Conservation (phyloP, 345 rosid genomes). For the Pistacia integerrima region DNA sequence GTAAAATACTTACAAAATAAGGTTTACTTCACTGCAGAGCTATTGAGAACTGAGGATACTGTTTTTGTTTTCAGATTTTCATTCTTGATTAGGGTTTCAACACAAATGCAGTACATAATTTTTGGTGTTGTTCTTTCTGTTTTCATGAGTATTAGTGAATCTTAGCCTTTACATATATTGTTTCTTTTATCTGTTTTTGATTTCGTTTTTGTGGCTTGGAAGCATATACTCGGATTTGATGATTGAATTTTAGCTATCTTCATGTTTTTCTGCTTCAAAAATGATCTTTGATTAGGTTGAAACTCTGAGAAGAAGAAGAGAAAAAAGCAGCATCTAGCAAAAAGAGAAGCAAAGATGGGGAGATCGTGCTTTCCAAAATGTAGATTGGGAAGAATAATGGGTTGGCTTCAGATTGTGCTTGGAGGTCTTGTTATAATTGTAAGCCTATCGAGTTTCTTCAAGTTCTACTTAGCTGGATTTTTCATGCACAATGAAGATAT, state of each 20-base stretch:
- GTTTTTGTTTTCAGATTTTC: too few species aligned
- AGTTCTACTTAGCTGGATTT: slow-evolving; percentile 69
- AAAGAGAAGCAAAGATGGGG: slow-evolving; percentile 38
- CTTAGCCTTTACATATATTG: not conserved
- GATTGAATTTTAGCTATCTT: not conserved
- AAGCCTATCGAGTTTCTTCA: slow-evolving; percentile 66
- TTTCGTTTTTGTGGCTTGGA: not conserved
- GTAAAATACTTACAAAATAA: too few species aligned
- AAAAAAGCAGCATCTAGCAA: not conserved
- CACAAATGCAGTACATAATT: not conserved
- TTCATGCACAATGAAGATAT: slow-evolving; percentile 66
- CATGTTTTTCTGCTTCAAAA: not conserved
- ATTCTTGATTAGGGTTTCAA: too few species aligned
- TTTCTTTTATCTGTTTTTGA: not conserved
- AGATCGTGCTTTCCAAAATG: slow-evolving; percentile 54
- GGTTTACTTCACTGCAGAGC: too few species aligned
- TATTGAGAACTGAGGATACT: too few species aligned
- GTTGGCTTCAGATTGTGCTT: slow-evolving; percentile 61
- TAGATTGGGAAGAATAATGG: slow-evolving; percentile 53
- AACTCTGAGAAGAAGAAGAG: slow-evolving; percentile 1
- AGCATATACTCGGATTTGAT: not conserved
- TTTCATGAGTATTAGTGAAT: not conserved
- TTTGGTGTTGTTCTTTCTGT: not conserved
- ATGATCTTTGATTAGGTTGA: slow-evolving; percentile 23
- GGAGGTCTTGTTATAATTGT: slow-evolving; percentile 64